phyloP scores from a whole-genome alignment of 805 yeast genomes.

The Barnettozyma californica region DNA sequence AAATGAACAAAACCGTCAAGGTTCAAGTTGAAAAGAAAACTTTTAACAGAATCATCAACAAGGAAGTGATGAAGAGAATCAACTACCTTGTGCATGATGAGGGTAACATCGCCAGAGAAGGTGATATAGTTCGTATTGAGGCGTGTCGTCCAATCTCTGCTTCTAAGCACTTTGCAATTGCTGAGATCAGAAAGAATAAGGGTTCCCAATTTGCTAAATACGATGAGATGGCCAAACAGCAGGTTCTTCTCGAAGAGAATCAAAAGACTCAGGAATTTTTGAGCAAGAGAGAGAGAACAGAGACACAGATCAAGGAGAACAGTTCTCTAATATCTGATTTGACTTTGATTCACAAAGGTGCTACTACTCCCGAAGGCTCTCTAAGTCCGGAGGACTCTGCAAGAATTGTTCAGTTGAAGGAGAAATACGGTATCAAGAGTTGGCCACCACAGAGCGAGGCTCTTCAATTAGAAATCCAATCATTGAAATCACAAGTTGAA shows the following conservation, averaged over 20 bases:
- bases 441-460: conserved; percentile 42
- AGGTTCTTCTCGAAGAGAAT: conserved; percentile 64
- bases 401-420: conserved; percentile 34
- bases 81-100: conserved; percentile 93
- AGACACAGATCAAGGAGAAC: conserved; percentile 22
- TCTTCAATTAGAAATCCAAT: conserved; percentile 34
- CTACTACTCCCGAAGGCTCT: conserved; percentile 22
- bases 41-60: conserved; percentile 66
- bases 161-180: conserved; percentile 81
- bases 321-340: conserved; percentile 29
- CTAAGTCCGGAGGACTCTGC: conserved; percentile 31
- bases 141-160: conserved; percentile 81
- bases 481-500: conserved; percentile 26
- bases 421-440: conserved; percentile 39
- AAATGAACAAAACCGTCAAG: conserved; percentile 92
- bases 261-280: conserved; percentile 50
- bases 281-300: conserved; percentile 38
- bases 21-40: conserved; percentile 79
- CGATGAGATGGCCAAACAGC: conserved; percentile 63
- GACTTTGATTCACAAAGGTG: conserved; percentile 23
- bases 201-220: conserved; percentile 89
- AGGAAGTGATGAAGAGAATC: conserved; percentile 70
- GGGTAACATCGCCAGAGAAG: conserved; percentile 85
- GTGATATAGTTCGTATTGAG: conserved; percentile 92
- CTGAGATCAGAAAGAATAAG: conserved; percentile 81